These are phyloP conservation scores for Isoetes taiwanensis DNA, from an alignment of 75 land plant species.

Conservation along the genomic window DNA sequence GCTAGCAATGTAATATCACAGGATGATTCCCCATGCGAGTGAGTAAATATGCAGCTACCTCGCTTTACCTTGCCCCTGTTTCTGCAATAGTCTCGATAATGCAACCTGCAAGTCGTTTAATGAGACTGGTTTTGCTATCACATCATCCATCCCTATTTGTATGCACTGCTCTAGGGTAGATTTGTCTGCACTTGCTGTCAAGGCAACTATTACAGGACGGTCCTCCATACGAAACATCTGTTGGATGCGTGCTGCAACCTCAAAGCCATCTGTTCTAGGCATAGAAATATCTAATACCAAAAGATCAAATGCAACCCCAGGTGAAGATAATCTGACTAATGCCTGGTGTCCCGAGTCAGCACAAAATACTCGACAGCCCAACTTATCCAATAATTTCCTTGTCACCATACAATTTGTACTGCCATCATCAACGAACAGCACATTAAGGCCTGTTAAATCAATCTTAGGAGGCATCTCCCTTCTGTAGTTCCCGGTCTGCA, in stretches of 20 bases:
- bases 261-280: constrained; percentile 79
- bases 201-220: constrained; percentile 53
- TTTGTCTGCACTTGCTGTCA: constrained; percentile 63
- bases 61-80: no score
- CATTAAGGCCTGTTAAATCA: no score
- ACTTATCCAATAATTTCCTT: constrained; percentile 44
- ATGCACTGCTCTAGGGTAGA: constrained; percentile 40
- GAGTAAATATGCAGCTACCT: no score
- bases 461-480: no score
- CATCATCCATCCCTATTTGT: constrained; percentile 54
- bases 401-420: constrained; percentile 64
- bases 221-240: constrained; percentile 27
- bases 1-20: no score
- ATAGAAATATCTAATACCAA: constrained; percentile 62
- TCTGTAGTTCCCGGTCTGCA: no score
- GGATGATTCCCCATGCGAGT: no score
- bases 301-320: constrained; percentile 30
- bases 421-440: constrained; percentile 62
- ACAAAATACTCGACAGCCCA: constrained; percentile 57
- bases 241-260: constrained; percentile 29
- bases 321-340: constrained; percentile 33
- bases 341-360: constrained; percentile 71
- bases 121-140: constrained; percentile 56
- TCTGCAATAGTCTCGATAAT: constrained; percentile 9
- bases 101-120: constrained; percentile 14